Percentiles rank a stretch among this genome's conserved stretches.
Evolutionary conservation across 1,284 basidiomycete genomes (phyloP).

Genomic region (Cerioporus squamosus): DNA sequence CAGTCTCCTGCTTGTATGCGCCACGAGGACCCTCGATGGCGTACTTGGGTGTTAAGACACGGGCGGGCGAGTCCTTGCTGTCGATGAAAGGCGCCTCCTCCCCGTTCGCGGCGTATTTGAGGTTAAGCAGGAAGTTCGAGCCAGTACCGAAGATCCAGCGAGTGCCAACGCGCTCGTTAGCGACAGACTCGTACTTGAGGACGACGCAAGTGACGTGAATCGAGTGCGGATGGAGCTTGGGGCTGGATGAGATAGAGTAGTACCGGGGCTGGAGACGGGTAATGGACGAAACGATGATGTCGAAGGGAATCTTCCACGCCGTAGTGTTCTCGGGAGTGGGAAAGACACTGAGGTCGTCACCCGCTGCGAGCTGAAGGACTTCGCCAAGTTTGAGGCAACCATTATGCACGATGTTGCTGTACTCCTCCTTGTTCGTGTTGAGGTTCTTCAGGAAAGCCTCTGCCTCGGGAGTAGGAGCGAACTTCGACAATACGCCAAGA

Average conservation of each 20-base stretch:
- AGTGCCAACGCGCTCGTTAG: constrained; percentile 51
- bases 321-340: constrained; percentile 77
- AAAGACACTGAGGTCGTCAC: constrained; percentile 64
- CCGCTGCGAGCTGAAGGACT: constrained; percentile 87
- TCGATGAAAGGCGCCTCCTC: constrained; percentile 53
- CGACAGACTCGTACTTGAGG: constrained; percentile 82
- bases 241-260: constrained; percentile 98
- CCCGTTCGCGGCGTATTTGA: constrained; percentile 78
- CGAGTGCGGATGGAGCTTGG: constrained; percentile 86
- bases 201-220: constrained; percentile 97
- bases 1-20: constrained; percentile 71
- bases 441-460: constrained; percentile 77
- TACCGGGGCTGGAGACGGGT: constrained; percentile 95
- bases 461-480: constrained; percentile 83
- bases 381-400: constrained; percentile 92
- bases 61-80: constrained; percentile 38
- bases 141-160: constrained; percentile 86
- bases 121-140: constrained; percentile 91
- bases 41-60: constrained; percentile 70
- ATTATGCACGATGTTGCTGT: constrained; percentile 74
- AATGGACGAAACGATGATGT: constrained; percentile 92
- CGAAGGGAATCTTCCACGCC: constrained; percentile 94
- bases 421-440: constrained; percentile 88
- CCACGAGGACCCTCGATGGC: constrained; percentile 89
- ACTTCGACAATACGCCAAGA: constrained; percentile 86